Evolutionary conservation across 179 eudicot species (phyloP).

Genomic region (Carnegiea gigantea): DNA sequence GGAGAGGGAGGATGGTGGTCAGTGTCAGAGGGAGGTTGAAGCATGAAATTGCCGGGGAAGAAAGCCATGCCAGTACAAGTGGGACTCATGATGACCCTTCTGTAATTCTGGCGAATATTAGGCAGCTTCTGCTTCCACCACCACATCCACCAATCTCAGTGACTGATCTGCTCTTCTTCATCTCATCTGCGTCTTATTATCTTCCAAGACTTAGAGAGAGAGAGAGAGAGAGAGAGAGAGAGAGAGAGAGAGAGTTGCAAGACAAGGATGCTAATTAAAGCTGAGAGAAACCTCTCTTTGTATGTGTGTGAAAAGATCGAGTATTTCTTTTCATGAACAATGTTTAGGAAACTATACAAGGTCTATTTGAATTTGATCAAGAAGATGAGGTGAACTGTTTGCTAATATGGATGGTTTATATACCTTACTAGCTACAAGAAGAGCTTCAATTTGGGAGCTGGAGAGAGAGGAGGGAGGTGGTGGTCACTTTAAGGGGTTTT

Average conservation of each 20-base stretch:
- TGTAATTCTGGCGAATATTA: background rate
- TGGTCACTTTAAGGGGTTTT: conserved; percentile 31
- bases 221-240: conserved; percentile 20
- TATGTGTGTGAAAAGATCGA: background rate
- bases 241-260: conserved; percentile 12
- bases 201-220: background rate
- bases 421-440: conserved; percentile 44
- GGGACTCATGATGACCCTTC: conserved; percentile 45
- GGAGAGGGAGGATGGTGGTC: conserved; percentile 43
- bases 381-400: conserved; percentile 22
- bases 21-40: conserved; percentile 58
- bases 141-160: conserved; percentile 12
- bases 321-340: conserved; percentile 10
- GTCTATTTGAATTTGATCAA: conserved; percentile 14
- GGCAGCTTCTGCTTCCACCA: background rate
- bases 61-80: conserved; percentile 70
- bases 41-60: conserved; percentile 86
- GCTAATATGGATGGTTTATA: conserved; percentile 41
- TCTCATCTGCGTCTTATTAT: conserved; percentile 23
- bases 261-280: conserved; percentile 6
- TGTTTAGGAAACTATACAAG: conserved; percentile 13
- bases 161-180: conserved; percentile 8
- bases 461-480: conserved; percentile 12
- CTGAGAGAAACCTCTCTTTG: background rate
- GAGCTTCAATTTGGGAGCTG: background rate